Percentiles rank a stretch among this genome's conserved stretches.
These are phyloP conservation scores for Suillus decipiens DNA, from an alignment of 768 basidiomycete species.

Conservation along the genomic window DNA sequence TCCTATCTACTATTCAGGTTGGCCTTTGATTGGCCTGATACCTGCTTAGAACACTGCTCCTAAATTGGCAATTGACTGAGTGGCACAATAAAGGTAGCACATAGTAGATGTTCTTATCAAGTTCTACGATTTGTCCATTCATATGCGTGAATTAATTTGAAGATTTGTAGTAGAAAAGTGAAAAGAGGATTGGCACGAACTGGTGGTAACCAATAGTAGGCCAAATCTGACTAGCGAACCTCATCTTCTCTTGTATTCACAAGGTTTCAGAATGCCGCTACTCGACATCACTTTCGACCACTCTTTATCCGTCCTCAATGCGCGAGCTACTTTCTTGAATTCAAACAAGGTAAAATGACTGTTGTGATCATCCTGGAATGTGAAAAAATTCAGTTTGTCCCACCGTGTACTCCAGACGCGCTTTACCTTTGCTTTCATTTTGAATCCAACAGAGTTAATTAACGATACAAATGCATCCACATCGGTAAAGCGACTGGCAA, in stretches of 20 bases:
- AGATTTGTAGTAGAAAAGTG: too few relatives aligned
- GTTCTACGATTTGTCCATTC: too few relatives aligned
- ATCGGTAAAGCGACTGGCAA: slow-evolving; percentile 77
- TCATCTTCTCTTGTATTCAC: slow-evolving; percentile 90
- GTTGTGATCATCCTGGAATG: slow-evolving; percentile 70
- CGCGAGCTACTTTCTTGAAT: slow-evolving; percentile 62
- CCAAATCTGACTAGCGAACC: neutral
- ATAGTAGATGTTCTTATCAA: too few relatives aligned
- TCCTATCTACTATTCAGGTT: too few relatives aligned
- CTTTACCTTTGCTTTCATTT: slow-evolving; percentile 64
- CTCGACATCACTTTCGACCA: slow-evolving; percentile 58
- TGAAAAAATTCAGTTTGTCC: neutral
- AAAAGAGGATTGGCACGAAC: too few relatives aligned
- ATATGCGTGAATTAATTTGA: too few relatives aligned
- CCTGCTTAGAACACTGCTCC: too few relatives aligned
- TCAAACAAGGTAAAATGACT: slow-evolving; percentile 86
- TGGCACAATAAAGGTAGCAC: too few relatives aligned
- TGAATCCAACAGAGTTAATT: slow-evolving; percentile 72
- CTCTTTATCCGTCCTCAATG: slow-evolving; percentile 51
- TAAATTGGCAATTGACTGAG: too few relatives aligned
- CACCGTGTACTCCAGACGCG: slow-evolving; percentile 1
- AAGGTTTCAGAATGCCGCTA: slow-evolving; percentile 73
- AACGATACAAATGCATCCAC: slow-evolving; percentile 67
- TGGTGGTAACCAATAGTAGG: neutral
- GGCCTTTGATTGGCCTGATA: too few relatives aligned